Conservation (phyloP, 78 protist species). For the Diacronema lutheri region DNA sequence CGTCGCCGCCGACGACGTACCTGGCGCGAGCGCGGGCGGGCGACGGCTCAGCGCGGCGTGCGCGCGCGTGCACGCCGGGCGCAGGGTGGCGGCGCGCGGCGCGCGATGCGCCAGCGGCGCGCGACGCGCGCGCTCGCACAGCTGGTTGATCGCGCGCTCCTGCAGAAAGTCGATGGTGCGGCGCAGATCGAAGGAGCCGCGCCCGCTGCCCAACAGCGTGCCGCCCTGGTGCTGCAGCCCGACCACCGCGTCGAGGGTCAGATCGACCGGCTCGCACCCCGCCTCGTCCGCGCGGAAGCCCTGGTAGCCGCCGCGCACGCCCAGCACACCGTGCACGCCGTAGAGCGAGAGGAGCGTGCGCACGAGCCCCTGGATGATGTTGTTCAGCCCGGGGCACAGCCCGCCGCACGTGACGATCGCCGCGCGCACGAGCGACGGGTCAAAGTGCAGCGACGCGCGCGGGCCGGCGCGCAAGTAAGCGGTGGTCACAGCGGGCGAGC, state of each 20-base stretch:
- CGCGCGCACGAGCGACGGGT: background rate
- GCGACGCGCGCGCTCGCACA: too few species aligned
- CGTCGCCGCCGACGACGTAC: conserved; percentile 69
- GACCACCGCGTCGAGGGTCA: background rate
- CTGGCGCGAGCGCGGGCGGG: too few species aligned
- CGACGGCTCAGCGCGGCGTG: too few species aligned
- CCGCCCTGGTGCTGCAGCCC: conserved; percentile 50
- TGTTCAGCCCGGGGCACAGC: conserved; percentile 25
- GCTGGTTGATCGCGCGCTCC: background rate
- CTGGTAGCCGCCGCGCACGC: background rate
- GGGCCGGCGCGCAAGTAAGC: too few species aligned
- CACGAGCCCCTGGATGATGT: background rate
- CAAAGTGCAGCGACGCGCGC: too few species aligned
- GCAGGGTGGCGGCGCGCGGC: too few species aligned
- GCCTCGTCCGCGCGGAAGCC: background rate
- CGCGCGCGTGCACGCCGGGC: too few species aligned
- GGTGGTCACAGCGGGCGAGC: too few species aligned
- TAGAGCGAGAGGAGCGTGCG: background rate
- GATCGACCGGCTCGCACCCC: background rate
- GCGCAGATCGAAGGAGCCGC: conserved; percentile 42
- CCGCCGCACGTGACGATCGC: conserved; percentile 49
- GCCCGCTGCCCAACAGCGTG: conserved; percentile 41
- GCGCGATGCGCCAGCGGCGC: too few species aligned
- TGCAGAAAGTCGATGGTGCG: conserved; percentile 21
- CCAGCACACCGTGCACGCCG: background rate